Evolutionary conservation across 192 early-diverging fungal species (phyloP).

Genomic region (Linnemannia exigua): DNA sequence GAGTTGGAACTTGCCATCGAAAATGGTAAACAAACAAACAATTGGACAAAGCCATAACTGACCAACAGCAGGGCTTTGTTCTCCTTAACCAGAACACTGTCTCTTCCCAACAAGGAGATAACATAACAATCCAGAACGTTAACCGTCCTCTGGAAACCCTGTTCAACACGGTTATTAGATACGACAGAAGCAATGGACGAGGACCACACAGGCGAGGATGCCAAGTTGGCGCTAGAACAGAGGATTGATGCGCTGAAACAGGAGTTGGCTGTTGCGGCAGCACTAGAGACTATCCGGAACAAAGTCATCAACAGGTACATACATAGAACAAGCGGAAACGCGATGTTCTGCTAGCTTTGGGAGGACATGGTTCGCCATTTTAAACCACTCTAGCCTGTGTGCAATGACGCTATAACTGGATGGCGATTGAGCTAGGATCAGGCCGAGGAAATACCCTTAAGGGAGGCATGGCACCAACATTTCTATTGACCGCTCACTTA

Average conservation of each 20-base stretch:
- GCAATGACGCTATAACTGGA: no score
- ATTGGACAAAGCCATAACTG: background rate
- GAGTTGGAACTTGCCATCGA: conserved; percentile 38
- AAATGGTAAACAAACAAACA: conserved; percentile 14
- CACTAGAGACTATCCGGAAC: conserved; percentile 13
- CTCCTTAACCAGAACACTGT: no score
- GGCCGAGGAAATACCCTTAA: background rate
- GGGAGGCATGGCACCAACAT: background rate
- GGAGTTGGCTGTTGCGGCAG: conserved; percentile 7
- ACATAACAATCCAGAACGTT: background rate
- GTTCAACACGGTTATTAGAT: background rate
- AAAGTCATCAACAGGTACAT: conserved; percentile 23
- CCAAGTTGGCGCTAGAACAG: background rate
- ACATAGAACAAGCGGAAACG: no score
- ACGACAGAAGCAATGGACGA: background rate
- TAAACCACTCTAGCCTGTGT: no score
- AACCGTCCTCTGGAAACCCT: background rate
- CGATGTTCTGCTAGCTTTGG: no score
- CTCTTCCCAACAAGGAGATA: no score
- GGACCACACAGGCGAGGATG: background rate
- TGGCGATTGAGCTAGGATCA: no score
- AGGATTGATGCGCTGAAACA: conserved; percentile 32
- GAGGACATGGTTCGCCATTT: no score
- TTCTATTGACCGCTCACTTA: background rate
- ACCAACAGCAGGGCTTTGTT: no score